Conservation (phyloP, 2,329 filamentous ascomycete species). For the Curvularia spicifera region DNA sequence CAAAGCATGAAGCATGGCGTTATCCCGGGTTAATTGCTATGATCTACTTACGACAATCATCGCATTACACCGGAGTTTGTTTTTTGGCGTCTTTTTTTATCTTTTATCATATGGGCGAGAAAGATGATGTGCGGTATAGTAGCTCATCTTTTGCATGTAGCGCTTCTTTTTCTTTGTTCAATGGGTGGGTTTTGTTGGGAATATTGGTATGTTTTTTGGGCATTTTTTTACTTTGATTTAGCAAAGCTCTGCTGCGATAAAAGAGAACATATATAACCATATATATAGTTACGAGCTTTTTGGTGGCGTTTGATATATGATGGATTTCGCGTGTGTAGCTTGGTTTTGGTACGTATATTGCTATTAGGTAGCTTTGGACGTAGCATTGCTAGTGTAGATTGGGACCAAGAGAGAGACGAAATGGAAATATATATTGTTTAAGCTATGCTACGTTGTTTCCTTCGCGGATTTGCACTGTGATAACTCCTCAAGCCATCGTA, state of each 20-base stretch:
- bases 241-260: conserved; percentile 2
- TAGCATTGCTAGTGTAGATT: neutral
- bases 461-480: neutral
- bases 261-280: neutral
- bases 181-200: conserved; percentile 1
- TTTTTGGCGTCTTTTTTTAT: neutral
- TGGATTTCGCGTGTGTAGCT: neutral
- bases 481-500: too few species aligned
- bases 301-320: neutral
- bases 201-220: neutral
- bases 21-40: conserved; percentile 19
- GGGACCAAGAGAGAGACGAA: neutral
- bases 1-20: conserved; percentile 18
- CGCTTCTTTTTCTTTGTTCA: neutral
- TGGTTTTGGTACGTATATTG: neutral
- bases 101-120: neutral
- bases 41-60: conserved; percentile 16
- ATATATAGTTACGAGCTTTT: neutral
- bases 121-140: neutral
- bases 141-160: neutral
- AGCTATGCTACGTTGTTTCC: neutral
- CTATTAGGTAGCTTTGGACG: neutral
- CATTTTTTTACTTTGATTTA: neutral
- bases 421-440: neutral
- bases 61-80: conserved; percentile 20